Percentiles rank a stretch among this genome's conserved stretches.
Evolutionary conservation across 2,329 filamentous ascomycete species (phyloP).

Genomic region (Botrytis cinerea): DNA sequence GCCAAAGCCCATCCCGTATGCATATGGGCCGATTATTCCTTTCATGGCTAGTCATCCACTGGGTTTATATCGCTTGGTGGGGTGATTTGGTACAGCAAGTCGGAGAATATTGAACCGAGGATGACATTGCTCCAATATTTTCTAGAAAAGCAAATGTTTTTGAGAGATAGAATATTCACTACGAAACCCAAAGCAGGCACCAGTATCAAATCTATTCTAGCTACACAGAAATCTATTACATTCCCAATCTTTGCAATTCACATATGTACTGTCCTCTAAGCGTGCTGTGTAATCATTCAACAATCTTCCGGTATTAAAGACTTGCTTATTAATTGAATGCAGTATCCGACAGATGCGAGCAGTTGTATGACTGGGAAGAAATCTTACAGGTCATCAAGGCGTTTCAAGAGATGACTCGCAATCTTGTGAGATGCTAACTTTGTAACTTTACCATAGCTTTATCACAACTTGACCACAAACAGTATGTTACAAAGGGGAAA

Average conservation of each 20-base stretch:
- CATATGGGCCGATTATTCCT: not conserved
- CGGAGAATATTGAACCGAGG: not conserved
- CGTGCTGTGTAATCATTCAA: not conserved
- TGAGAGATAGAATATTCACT: not conserved
- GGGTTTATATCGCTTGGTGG: not conserved
- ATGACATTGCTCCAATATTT: not conserved
- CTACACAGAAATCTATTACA: not conserved
- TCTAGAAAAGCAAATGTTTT: not conserved
- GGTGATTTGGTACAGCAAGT: not conserved
- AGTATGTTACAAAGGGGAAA: no score
- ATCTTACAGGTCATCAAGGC: not conserved
- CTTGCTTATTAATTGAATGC: not conserved
- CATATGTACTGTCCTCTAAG: not conserved
- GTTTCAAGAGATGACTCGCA: not conserved
- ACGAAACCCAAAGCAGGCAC: no score
- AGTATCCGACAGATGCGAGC: not conserved
- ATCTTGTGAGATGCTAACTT: not conserved
- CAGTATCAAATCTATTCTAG: not conserved
- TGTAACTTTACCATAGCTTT: no score
- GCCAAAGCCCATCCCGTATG: not conserved
- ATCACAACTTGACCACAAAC: no score
- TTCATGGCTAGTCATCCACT: not conserved
- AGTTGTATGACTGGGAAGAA: not conserved
- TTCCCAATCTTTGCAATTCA: not conserved
- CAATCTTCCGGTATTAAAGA: not conserved